Evolutionary conservation across 2,329 filamentous ascomycete species (phyloP).

Genomic region (Metarhizium rileyi): DNA sequence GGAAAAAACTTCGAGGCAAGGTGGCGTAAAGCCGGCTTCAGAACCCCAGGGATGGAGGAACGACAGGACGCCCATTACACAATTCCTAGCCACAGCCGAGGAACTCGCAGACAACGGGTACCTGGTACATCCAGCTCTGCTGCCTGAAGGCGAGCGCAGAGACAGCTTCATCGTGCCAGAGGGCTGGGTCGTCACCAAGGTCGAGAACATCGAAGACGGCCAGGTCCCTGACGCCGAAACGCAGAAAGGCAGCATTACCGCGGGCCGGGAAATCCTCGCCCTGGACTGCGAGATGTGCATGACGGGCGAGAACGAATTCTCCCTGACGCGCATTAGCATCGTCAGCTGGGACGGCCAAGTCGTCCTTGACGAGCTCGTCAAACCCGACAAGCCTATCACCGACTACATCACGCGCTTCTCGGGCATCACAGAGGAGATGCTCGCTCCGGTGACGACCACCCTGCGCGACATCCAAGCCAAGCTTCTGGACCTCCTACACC

Average conservation of each 20-base stretch:
- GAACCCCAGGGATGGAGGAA: conserved; percentile 61
- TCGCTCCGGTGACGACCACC: conserved; percentile 74
- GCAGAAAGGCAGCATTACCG: conserved; percentile 73
- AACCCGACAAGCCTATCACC: conserved; percentile 75
- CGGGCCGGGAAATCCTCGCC: conserved; percentile 67
- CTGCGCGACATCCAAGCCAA: conserved; percentile 72
- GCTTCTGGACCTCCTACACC: conserved; percentile 62
- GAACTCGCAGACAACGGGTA: conserved; percentile 81
- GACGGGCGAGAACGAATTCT: conserved; percentile 68
- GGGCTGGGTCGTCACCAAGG: conserved; percentile 76
- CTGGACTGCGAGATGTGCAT: conserved; percentile 98
- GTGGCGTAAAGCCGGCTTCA: conserved; percentile 47
- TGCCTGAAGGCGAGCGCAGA: conserved; percentile 46
- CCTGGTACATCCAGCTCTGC: conserved; percentile 68
- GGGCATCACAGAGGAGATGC: conserved; percentile 80
- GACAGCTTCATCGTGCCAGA: conserved; percentile 44
- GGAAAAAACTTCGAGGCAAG: conserved; percentile 48
- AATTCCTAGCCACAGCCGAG: conserved; percentile 61
- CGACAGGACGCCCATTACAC: conserved; percentile 70
- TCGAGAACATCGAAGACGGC: conserved; percentile 57
- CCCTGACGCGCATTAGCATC: conserved; percentile 81
- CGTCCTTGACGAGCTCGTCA: conserved; percentile 84
- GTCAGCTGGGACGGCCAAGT: conserved; percentile 76
- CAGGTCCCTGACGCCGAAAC: conserved; percentile 59
- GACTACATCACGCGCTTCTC: conserved; percentile 91